phyloP scores from a whole-genome alignment of 1,139 yeast species.

The Taphrina confusa region DNA sequence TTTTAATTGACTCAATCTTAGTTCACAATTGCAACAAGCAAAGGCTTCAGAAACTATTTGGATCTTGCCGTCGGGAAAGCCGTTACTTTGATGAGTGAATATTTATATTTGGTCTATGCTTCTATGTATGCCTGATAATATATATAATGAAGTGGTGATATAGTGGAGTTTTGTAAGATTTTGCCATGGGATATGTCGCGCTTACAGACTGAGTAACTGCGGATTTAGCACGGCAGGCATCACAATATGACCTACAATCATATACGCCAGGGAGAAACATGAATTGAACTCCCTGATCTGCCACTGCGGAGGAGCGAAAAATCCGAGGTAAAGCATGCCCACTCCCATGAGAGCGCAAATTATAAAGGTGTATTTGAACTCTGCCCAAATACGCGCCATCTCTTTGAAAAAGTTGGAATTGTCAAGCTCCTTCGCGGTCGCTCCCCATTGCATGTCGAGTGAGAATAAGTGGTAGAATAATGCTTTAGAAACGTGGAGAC shows the following conservation, averaged over 20 bases:
- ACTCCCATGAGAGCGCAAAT: not conserved
- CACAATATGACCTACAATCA: conserved; percentile 11
- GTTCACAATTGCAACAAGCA: too few relatives aligned
- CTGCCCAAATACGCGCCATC: conserved; percentile 35
- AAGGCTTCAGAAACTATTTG: too few relatives aligned
- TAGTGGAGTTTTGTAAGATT: too few relatives aligned
- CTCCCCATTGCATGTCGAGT: conserved; percentile 40
- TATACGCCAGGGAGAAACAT: conserved; percentile 13
- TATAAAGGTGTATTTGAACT: conserved; percentile 15
- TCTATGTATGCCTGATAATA: too few relatives aligned
- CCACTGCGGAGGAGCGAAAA: conserved; percentile 25
- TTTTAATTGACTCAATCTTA: too few relatives aligned
- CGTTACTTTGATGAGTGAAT: too few relatives aligned
- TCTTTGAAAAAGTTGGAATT: conserved; percentile 39
- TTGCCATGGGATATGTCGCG: not conserved
- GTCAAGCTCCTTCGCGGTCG: conserved; percentile 40
- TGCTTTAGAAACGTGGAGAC: conserved; percentile 38
- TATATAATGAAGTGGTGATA: too few relatives aligned
- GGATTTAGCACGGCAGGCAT: conserved; percentile 31
- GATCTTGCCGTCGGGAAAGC: too few relatives aligned
- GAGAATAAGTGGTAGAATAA: conserved; percentile 37
- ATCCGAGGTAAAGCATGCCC: conserved; percentile 22
- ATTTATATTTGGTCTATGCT: too few relatives aligned
- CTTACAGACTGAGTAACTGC: conserved; percentile 10
- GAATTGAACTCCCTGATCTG: conserved; percentile 9